Base-by-base conservation (phyloP, 2,329 filamentous ascomycete genomes). In the Trichoderma sp. region DNA sequence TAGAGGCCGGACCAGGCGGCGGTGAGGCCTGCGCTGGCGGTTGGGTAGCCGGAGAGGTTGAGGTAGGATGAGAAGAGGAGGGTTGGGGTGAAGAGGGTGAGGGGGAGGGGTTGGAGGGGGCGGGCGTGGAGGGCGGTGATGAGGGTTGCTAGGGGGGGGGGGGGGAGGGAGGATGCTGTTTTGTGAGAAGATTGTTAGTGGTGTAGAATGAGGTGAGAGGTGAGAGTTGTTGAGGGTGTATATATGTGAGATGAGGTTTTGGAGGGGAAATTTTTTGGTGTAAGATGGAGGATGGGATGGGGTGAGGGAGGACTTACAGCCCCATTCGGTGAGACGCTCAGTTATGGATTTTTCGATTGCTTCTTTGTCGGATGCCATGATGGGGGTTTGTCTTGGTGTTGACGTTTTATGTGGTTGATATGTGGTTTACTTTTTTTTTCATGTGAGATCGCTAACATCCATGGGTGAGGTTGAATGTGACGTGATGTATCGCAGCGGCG, bases 1-100 rank as follows among this genome's bases (percentile, higher is more conserved):
- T 90, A 90, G 17, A 89, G 81, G 34, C 87, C 88, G 58, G 85
- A 88, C 81, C 86, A 87, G 17, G 88, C 87, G 67, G 86, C 86
- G 0, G 85, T 84, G 71, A 89, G 80, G 65, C 87, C 88, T 3
- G 87, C 88, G 71, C 84, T 84, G 77, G 88, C 87, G 66, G 86
- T 87, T 73, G 84, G 85, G 81, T 86, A 88, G 72, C 88, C 88
- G 23, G 87, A 86, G 7, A 90, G 84, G 78, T 88, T 88, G 76
- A 88, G 84, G 80, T 90, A 90, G 77, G 84, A 85, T 68, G 84
- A 82, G 80, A 89, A 88, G 70, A 88, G 79, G 36, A 89, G 84
- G 30, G 86, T 82, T 28, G 85, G 85, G n/a, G 82, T 79, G 76
- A 85, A 84, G 74, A 86, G 80, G 77, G 87, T 83, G 76, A 89